Evolutionary conservation across 768 basidiomycete species (phyloP).

Genomic region (Rhizopogon sp.): DNA sequence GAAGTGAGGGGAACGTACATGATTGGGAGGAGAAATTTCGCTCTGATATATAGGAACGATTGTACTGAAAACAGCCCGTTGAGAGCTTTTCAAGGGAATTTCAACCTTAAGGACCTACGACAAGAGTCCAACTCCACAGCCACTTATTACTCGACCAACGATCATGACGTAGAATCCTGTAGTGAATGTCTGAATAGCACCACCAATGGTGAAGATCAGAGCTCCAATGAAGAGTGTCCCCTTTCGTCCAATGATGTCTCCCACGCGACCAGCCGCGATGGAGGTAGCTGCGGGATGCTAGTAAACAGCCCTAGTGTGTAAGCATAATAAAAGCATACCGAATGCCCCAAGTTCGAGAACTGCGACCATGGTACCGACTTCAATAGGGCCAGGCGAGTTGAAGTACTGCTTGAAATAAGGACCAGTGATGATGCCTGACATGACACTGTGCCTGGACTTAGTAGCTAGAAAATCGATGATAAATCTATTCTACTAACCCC

Average conservation of each 20-base stretch:
- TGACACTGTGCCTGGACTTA: constrained; percentile 49
- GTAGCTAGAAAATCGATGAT: constrained; percentile 5
- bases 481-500: constrained; percentile 42
- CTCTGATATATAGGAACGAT: constrained; percentile 95
- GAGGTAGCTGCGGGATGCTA: constrained; percentile 62
- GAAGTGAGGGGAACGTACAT: constrained; percentile 42
- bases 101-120: constrained; percentile 47
- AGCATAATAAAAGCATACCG: constrained; percentile 40
- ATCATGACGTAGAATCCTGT: constrained; percentile 78
- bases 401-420: constrained; percentile 82
- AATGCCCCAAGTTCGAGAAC: constrained; percentile 91
- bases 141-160: constrained; percentile 75
- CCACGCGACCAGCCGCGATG: constrained; percentile 81
- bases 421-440: constrained; percentile 89
- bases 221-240: constrained; percentile 84
- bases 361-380: constrained; percentile 94
- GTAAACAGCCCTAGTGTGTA: neutral
- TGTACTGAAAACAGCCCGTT: constrained; percentile 45
- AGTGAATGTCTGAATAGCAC: constrained; percentile 81
- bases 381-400: constrained; percentile 64
- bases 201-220: constrained; percentile 79
- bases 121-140: constrained; percentile 86
- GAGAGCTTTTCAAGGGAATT: constrained; percentile 6
- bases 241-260: constrained; percentile 81
- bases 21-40: constrained; percentile 90